phyloP scores from a whole-genome alignment of 768 basidiomycete genomes.

The Mycena floridula region DNA sequence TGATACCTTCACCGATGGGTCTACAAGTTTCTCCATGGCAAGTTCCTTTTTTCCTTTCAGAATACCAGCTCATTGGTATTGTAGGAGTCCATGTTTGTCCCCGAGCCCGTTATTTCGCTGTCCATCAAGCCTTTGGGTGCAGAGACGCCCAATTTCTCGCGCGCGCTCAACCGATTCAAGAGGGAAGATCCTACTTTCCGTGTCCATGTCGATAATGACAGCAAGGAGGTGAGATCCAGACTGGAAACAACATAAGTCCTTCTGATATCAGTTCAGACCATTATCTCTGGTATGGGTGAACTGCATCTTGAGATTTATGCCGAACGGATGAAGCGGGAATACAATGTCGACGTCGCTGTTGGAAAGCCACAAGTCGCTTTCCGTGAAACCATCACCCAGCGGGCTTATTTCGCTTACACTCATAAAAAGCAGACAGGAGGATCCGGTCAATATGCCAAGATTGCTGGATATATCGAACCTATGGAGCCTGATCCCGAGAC shows the following conservation, averaged over 20 bases:
- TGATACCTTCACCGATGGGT: slow-evolving; percentile 91
- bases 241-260: neutral
- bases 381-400: slow-evolving; percentile 87
- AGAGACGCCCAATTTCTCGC: slow-evolving; percentile 95
- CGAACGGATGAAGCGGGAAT: slow-evolving; percentile 97
- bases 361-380: slow-evolving; percentile 97
- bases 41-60: slow-evolving; percentile 12
- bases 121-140: slow-evolving; percentile 87
- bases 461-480: slow-evolving; percentile 87
- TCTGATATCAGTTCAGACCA: slow-evolving; percentile 54
- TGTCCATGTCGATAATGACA: slow-evolving; percentile 91
- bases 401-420: slow-evolving; percentile 79
- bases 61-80: slow-evolving; percentile 5
- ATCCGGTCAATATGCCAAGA: slow-evolving; percentile 93
- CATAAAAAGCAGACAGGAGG: slow-evolving; percentile 99
- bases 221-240: slow-evolving; percentile 67
- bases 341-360: slow-evolving; percentile 73
- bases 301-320: slow-evolving; percentile 98
- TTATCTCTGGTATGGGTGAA: slow-evolving; percentile 99
- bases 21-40: slow-evolving; percentile 90
- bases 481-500: slow-evolving; percentile 70
- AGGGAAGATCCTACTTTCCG: slow-evolving; percentile 99
- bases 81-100: slow-evolving; percentile 97
- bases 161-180: slow-evolving; percentile 94
- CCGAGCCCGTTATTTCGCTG: slow-evolving; percentile 96